Conservation (phyloP, 2,329 filamentous ascomycete species). For the Ophiostoma sp. region DNA sequence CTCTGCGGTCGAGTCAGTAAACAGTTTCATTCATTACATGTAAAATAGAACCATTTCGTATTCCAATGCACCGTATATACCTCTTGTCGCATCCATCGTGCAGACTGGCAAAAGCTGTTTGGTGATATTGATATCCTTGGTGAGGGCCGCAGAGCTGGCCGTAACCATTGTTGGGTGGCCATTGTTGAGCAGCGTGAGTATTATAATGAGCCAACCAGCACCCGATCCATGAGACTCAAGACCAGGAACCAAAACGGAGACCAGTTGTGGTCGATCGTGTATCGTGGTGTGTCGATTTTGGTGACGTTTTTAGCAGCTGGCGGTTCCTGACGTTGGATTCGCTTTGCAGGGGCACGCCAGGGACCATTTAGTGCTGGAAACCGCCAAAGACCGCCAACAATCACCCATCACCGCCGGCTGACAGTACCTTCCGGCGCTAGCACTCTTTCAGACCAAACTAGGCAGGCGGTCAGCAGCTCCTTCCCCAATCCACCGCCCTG, state of each 20-base stretch:
- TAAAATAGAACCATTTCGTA: not conserved
- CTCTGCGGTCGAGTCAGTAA: not conserved
- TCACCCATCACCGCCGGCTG: not conserved
- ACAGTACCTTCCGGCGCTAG: not conserved
- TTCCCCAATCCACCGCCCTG: not conserved
- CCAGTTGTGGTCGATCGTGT: not conserved
- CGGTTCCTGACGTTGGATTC: not conserved
- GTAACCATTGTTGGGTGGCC: not conserved
- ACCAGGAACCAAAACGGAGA: not conserved
- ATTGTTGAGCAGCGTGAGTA: not conserved
- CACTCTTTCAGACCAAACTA: not conserved
- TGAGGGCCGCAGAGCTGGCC: not conserved
- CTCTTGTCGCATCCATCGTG: slow-evolving; percentile 7
- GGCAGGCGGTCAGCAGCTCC: slow-evolving; percentile 29
- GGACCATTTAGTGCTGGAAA: not conserved
- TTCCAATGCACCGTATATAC: not conserved
- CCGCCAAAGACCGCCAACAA: not conserved
- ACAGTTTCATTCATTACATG: no score
- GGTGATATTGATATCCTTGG: not conserved
- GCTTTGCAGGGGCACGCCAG: slow-evolving; percentile 1
- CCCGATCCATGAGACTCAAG: not conserved
- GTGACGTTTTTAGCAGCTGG: not conserved
- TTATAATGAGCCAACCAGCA: not conserved
- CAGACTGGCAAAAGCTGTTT: not conserved
- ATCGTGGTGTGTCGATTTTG: not conserved